Evolutionary conservation across 148 eudicot genomes (phyloP).

Genomic region (Rhododendron molle): DNA sequence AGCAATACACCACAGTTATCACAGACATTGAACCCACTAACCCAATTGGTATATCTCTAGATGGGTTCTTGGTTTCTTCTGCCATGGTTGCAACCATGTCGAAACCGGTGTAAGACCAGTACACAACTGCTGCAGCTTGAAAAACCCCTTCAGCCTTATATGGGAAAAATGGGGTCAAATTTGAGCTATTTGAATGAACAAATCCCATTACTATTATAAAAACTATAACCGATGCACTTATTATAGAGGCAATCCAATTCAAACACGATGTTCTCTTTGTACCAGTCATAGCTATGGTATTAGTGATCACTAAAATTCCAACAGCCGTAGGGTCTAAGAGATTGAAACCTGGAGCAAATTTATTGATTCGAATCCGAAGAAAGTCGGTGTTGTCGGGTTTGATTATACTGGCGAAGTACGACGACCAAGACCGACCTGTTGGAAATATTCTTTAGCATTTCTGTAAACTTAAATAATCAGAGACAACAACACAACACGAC

Average conservation of each 20-base stretch:
- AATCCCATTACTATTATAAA: constrained; percentile 71
- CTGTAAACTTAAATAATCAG: not conserved
- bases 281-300: constrained; percentile 67
- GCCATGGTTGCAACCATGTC: constrained; percentile 96
- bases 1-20: constrained; percentile 70
- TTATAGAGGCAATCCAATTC: constrained; percentile 64
- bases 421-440: constrained; percentile 59
- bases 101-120: constrained; percentile 92
- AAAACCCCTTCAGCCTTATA: constrained; percentile 74
- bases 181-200: constrained; percentile 44
- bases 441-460: not conserved
- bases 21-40: constrained; percentile 82
- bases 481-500: not conserved
- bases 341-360: constrained; percentile 63
- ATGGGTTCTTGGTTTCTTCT: constrained; percentile 72
- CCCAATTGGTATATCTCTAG: constrained; percentile 79
- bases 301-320: constrained; percentile 42
- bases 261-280: constrained; percentile 50
- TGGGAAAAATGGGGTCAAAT: constrained; percentile 76
- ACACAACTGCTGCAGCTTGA: constrained; percentile 78
- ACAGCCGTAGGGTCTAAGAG: constrained; percentile 84
- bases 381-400: constrained; percentile 54
- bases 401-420: constrained; percentile 69
- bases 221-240: constrained; percentile 53
- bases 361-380: constrained; percentile 42